Evolutionary conservation across 1,139 yeast genomes (phyloP), one percentile per base, ranked within the genome.

Genomic region (Lodderomyces metapsilosis): DNA sequence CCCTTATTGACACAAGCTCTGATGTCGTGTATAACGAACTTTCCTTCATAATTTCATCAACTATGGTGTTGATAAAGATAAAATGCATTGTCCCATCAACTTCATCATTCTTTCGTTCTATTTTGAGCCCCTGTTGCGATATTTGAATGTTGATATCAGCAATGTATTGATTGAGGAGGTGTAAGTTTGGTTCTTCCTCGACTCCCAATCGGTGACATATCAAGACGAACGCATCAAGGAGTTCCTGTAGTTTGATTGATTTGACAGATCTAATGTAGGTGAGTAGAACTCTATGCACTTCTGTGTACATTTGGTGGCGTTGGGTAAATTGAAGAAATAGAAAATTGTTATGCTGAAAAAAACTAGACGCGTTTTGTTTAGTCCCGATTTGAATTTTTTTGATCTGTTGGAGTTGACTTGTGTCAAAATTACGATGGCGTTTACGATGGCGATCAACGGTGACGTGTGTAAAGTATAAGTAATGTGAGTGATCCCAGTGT

Each of bases 1-100:
- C 58, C 48, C 78, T 78, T 32, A 82, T 64, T 5, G 74, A 58
- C 34, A 70, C 77, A 28, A 79, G 66, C 46, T 80, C 84, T 13
- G 64, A 61, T 8, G 74, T 66, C 1, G 78, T 53, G 48, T 70
- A 76, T 2, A 52, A 49, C 1, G 82, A 69, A 43, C 72, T 62
- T 15, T 61, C 52, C 45, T 70, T 74, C 36, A 76, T 64, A 1
- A 70, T 57, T 2, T 64, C 70, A 41, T 75, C 76, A 2, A 66
- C 54, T 13, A 56, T 47, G 3, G 68, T 63, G 52, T 80, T 80
- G 25, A 74, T 59, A 42, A 75, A 77, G 8, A 68, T 59, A 48
- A 64, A 74, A 33, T 51, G 52, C 25, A 66, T 38, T 10, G 58
- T 64, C 10, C 67, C 67, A 4, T 62, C 52, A 37, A 57, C 53